These are phyloP conservation scores for Friedmanniomyces simplex DNA, from an alignment of 495 filamentous ascomycete genomes.

Conservation along the genomic window DNA sequence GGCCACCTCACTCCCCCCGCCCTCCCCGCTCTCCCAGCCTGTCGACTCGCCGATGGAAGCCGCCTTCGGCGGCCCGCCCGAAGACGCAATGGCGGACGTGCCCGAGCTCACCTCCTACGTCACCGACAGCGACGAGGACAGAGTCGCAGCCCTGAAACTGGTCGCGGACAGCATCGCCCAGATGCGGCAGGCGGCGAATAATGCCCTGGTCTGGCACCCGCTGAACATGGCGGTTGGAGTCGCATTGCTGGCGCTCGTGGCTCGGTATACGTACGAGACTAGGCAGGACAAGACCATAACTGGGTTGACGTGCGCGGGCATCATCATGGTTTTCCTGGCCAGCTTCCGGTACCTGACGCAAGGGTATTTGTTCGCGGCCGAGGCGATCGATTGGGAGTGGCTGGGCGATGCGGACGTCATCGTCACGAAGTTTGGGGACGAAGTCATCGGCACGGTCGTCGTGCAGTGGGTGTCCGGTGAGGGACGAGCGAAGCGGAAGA, in stretches of 20 bases:
- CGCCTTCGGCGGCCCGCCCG: background rate
- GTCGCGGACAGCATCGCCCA: constrained; percentile 55
- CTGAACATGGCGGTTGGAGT: constrained; percentile 33
- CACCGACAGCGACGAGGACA: constrained; percentile 36
- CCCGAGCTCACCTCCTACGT: constrained; percentile 26
- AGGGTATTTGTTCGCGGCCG: constrained; percentile 44
- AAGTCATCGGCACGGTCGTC: constrained; percentile 47
- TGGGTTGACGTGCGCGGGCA: constrained; percentile 35
- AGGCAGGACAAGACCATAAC: constrained; percentile 29
- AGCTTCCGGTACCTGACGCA: constrained; percentile 32
- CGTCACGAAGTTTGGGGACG: constrained; percentile 44
- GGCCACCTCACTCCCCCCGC: constrained; percentile 24
- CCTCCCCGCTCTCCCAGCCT: constrained; percentile 23
- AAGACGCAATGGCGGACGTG: constrained; percentile 18
- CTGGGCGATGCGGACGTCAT: constrained; percentile 40
- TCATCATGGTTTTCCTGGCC: constrained; percentile 38
- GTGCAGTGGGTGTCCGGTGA: constrained; percentile 35
- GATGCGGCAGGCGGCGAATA: constrained; percentile 47
- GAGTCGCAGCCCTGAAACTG: constrained; percentile 63
- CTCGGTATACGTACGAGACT: constrained; percentile 27
- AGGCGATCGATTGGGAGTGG: constrained; percentile 42
- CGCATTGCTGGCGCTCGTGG: constrained; percentile 30
- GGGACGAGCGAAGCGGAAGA: constrained; percentile 33
- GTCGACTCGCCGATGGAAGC: constrained; percentile 14
- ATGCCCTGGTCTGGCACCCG: constrained; percentile 44